A percentile compares a stretch with the other conserved stretches of the same genome.
Conservation (phyloP, 2,329 filamentous ascomycete species). For the Aciculosporium take region DNA sequence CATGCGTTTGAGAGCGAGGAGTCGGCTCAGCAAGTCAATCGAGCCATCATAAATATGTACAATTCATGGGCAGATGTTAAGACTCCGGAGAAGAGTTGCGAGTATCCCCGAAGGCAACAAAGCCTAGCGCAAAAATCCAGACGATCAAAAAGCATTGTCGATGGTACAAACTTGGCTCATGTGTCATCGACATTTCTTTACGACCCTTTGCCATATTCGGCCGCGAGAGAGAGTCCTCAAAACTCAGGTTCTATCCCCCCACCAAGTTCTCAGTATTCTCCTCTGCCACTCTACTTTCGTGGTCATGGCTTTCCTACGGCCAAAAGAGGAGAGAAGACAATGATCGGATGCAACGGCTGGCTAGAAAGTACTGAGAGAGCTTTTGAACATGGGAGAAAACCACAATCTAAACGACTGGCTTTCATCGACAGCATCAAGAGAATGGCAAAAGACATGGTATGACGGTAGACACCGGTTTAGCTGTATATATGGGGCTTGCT, state of each 20-base stretch:
- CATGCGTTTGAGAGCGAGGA: background rate
- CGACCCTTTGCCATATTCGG: background rate
- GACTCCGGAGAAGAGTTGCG: slow-evolving; percentile 9
- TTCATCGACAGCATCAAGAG: slow-evolving; percentile 35
- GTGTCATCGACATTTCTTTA: background rate
- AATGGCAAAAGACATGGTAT: slow-evolving; percentile 40
- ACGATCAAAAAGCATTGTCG: slow-evolving; percentile 17
- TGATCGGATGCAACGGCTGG: slow-evolving; percentile 44
- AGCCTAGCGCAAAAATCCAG: slow-evolving; percentile 11
- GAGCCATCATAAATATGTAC: slow-evolving; percentile 12
- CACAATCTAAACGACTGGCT: slow-evolving; percentile 23
- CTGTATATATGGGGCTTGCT: slow-evolving; percentile 5
- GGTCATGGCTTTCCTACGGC: slow-evolving; percentile 22
- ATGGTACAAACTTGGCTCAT: slow-evolving; percentile 6
- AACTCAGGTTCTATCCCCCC: background rate
- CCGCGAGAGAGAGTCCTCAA: background rate
- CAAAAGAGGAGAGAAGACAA: slow-evolving; percentile 32
- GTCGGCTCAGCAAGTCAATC: slow-evolving; percentile 4
- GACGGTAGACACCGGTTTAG: slow-evolving; percentile 8
- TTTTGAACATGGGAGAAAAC: slow-evolving; percentile 13
- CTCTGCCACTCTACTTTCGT: slow-evolving; percentile 28
- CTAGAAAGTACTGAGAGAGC: slow-evolving; percentile 29
- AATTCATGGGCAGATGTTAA: slow-evolving; percentile 9
- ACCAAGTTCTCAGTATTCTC: slow-evolving; percentile 23
- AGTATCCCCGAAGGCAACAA: slow-evolving; percentile 8